Base-by-base conservation (phyloP, 2,329 filamentous ascomycete species). In the Colletotrichum abscissum region DNA sequence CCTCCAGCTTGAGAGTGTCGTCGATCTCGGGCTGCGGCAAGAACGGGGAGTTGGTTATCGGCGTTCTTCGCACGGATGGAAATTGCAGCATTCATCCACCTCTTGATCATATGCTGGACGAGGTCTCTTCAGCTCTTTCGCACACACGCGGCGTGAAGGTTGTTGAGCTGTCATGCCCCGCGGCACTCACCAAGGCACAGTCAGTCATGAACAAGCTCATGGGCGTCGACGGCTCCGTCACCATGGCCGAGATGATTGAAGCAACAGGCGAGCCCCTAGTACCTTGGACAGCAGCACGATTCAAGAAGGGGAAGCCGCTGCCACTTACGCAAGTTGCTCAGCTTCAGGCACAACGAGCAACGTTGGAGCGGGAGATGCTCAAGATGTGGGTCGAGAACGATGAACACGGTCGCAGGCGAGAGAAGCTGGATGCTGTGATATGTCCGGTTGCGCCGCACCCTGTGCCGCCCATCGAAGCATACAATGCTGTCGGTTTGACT, bases 401-500 rank as follows among this genome's bases (percentile, higher is more conserved):
- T 12, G 67, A 26, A 2, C 24, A 26, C 1, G 71, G 60, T 1
- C 67, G 60, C 5, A 46, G 71, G 5, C 35, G 24, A 8, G 67
- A 66, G 28, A 65, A 14, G 60, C 38, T 91, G 0, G 91, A 93
- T 76, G 81, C 91, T 0, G 76, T 93, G 0, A 77, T 93, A 0
- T 85, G 86, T 74, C 91, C 91, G 0, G 85, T 88, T 0, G 89
- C 92, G 84, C 89, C 91, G 2, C 91, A 93, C 77, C 82, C 87
- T 0, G 86, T 89, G 2, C 86, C 90, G 0, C 87, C 84, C 0
- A 85, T 86, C 35, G 68, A 76, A 0, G 69, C 73, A 1, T 84
- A 80, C 11, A 73, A 73, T 5, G 71, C 71, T 0, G 71, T 73
- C 1, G 71, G 71, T 0, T 83, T 84, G 73, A 83, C 82, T 1